Conservation (phyloP, 164 flowering plant species). For the Magnolia changhungtana region DNA sequence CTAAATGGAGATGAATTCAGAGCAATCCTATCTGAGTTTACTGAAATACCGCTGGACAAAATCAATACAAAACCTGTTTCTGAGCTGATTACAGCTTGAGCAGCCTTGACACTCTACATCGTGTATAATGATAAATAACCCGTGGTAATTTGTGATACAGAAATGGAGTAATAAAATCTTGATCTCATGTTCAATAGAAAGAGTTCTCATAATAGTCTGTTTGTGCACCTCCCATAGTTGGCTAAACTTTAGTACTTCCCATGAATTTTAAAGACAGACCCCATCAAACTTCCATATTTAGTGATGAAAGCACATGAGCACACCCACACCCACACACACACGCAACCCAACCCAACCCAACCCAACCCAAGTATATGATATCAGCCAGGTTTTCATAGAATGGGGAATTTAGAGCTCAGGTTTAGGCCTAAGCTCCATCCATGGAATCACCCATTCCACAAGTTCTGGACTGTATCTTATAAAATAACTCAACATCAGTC, state of each 20-base stretch:
- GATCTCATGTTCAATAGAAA: background rate
- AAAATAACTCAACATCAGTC: background rate
- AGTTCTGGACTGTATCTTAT: background rate
- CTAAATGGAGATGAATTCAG: slow-evolving; percentile 73
- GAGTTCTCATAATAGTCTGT: too few species aligned
- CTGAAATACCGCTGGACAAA: slow-evolving; percentile 22
- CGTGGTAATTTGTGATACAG: background rate
- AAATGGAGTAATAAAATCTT: too few species aligned
- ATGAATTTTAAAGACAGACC: too few species aligned
- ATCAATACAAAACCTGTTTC: slow-evolving; percentile 15
- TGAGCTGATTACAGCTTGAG: slow-evolving; percentile 35
- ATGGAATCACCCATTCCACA: background rate
- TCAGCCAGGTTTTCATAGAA: background rate
- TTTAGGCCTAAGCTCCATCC: background rate
- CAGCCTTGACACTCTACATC: background rate
- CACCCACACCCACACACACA: background rate
- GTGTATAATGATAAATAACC: background rate
- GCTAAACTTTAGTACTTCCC: too few species aligned
- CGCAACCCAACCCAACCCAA: too few species aligned
- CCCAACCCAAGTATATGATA: too few species aligned
- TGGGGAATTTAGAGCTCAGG: background rate
- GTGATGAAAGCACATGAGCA: background rate
- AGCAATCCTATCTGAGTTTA: slow-evolving; percentile 52
- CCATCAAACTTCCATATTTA: background rate
- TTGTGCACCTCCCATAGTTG: too few species aligned